phyloP scores from a whole-genome alignment of 2,329 filamentous ascomycete genomes.

The Podosphaera xanthii region DNA sequence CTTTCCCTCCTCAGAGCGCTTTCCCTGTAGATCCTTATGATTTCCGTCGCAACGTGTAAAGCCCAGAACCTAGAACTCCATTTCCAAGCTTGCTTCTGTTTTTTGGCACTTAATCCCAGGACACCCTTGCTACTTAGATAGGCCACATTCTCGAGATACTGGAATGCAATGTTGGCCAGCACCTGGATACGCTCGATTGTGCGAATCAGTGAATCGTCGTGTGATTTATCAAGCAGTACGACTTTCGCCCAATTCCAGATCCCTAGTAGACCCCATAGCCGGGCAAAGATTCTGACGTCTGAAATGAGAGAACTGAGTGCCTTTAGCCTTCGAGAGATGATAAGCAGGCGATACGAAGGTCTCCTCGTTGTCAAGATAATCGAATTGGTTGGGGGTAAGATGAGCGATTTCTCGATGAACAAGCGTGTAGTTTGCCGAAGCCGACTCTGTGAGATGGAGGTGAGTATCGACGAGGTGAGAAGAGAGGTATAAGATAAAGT shows the following conservation, averaged over 20 bases:
- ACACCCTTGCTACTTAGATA: conserved; percentile 57
- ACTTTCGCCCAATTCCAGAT: conserved; percentile 3
- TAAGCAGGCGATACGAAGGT: conserved; percentile 17
- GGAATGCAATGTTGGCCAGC: conserved; percentile 42
- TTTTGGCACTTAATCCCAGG: conserved; percentile 31
- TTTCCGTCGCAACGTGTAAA: conserved; percentile 53
- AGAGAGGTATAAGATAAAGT: conserved; percentile 45
- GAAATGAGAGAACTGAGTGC: conserved; percentile 40
- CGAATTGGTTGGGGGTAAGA: conserved; percentile 27
- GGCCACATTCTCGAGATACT: conserved; percentile 62
- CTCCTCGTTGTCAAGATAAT: conserved; percentile 17
- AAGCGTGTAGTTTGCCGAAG: conserved; percentile 28
- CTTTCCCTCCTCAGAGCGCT: conserved; percentile 11
- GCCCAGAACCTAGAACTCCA: conserved; percentile 69
- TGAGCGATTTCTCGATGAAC: conserved; percentile 28
- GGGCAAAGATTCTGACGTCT: conserved; percentile 35
- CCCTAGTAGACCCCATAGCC: conserved; percentile 2
- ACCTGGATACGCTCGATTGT: conserved; percentile 46
- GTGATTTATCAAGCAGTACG: conserved; percentile 6
- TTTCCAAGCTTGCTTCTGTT: conserved; percentile 36
- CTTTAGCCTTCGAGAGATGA: conserved; percentile 28
- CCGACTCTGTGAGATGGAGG: conserved; percentile 30
- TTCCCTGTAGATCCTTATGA: conserved; percentile 32
- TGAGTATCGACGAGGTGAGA: conserved; percentile 27
- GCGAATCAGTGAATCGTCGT: conserved; percentile 22